A percentile compares a stretch with the other conserved stretches of the same genome.
phyloP scores from a whole-genome alignment of 306 rosid species.

The Castanea mollissima region DNA sequence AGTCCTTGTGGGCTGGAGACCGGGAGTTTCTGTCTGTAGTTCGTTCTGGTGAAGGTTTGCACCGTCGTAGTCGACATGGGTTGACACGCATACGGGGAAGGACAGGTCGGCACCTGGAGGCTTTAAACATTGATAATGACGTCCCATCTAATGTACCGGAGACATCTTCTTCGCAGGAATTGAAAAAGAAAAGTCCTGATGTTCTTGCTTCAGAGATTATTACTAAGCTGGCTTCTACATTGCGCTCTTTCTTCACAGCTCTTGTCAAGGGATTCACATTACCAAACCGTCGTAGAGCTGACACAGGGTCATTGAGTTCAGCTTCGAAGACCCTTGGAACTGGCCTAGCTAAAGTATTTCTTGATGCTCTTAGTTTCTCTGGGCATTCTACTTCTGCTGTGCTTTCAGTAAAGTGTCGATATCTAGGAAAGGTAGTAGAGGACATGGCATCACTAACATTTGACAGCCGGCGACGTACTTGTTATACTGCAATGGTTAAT shows the following conservation, averaged over 20 bases:
- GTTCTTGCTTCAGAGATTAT: conserved; percentile 75
- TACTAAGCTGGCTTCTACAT: conserved; percentile 76
- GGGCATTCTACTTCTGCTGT: conserved; percentile 71
- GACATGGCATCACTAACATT: conserved; percentile 85
- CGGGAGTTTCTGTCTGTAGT: conserved; percentile 90
- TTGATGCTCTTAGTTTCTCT: conserved; percentile 85
- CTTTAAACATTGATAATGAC: conserved; percentile 74
- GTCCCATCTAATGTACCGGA: conserved; percentile 55
- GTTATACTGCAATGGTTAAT: conserved; percentile 80
- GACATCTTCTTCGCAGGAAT: conserved; percentile 63
- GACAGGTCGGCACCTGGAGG: conserved; percentile 74
- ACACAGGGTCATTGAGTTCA: conserved; percentile 72
- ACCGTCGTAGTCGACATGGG: conserved; percentile 87
- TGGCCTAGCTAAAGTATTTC: conserved; percentile 76
- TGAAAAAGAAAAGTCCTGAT: conserved; percentile 94
- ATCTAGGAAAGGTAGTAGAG: conserved; percentile 92
- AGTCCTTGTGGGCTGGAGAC: conserved; percentile 85
- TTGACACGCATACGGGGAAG: conserved; percentile 86
- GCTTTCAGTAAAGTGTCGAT: conserved; percentile 87
- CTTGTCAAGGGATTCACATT: conserved; percentile 93
- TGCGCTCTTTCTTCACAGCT: conserved; percentile 88
- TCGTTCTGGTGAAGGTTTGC: conserved; percentile 86
- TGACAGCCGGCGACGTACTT: conserved; percentile 85
- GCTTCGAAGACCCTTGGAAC: conserved; percentile 93
- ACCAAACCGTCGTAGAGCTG: conserved; percentile 90